Percentiles rank a stretch among this genome's conserved stretches.
Conservation (phyloP, 2,329 filamentous ascomycete species). For the Simplicillium aogashimaense region DNA sequence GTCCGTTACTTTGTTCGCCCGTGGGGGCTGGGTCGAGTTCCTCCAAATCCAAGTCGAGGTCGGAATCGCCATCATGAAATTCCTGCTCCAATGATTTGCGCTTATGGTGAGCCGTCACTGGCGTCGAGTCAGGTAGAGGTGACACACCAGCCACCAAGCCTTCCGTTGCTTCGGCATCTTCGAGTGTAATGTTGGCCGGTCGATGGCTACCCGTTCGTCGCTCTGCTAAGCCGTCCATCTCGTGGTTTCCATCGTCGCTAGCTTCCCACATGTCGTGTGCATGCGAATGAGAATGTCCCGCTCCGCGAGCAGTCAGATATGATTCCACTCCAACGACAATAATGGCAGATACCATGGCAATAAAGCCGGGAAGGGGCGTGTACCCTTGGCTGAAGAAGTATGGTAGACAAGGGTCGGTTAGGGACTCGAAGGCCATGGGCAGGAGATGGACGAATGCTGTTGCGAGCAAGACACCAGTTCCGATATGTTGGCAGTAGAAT, state of each 20-base stretch:
- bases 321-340: conserved; percentile 81
- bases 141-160: conserved; percentile 50
- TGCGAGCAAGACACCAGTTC: conserved; percentile 76
- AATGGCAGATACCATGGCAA: conserved; percentile 75
- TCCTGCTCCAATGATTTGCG: conserved; percentile 20
- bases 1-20: conserved; percentile 14
- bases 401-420: conserved; percentile 64
- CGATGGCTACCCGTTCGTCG: conserved; percentile 28
- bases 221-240: conserved; percentile 22
- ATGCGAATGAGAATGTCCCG: conserved; percentile 51
- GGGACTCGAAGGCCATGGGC: conserved; percentile 56
- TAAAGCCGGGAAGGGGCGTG: conserved; percentile 66
- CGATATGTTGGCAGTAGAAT: conserved; percentile 64
- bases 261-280: conserved; percentile 36
- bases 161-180: conserved; percentile 40
- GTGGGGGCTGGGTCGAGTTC: conserved; percentile 40
- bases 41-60: conserved; percentile 50
- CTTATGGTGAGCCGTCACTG: conserved; percentile 15
- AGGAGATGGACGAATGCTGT: conserved; percentile 76
- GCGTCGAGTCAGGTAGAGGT: conserved; percentile 45
- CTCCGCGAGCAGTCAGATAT: conserved; percentile 67
- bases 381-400: conserved; percentile 73
- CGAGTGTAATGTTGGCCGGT: conserved; percentile 38
- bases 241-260: conserved; percentile 20
- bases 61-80: conserved; percentile 37